Percentiles rank a stretch among this genome's conserved stretches.
Evolutionary conservation across 345 rosid genomes (phyloP).

Genomic region (Adansonia digitata): DNA sequence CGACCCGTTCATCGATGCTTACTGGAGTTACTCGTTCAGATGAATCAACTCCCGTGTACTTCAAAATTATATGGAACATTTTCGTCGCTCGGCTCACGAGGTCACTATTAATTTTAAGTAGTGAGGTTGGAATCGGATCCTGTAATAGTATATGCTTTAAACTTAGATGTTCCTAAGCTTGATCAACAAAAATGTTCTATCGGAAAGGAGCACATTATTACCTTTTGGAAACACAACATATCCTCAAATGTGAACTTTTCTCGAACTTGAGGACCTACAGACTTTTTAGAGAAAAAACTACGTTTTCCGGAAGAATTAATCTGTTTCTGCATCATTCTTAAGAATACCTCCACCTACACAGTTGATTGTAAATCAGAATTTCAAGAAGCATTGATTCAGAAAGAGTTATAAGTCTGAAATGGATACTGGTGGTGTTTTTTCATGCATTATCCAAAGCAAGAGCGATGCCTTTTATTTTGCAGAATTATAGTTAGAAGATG

Average conservation of each 20-base stretch:
- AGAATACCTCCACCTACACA: conserved; percentile 77
- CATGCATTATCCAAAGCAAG: background rate
- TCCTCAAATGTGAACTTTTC: conserved; percentile 93
- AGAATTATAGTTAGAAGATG: background rate
- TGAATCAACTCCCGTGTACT: conserved; percentile 92
- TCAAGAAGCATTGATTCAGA: background rate
- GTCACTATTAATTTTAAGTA: conserved; percentile 79
- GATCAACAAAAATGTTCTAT: background rate
- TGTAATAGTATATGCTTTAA: conserved; percentile 25
- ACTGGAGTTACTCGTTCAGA: conserved; percentile 64
- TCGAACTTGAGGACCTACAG: conserved; percentile 59
- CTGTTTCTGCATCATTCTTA: conserved; percentile 92
- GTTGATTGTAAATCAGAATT: background rate
- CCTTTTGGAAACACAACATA: conserved; percentile 98
- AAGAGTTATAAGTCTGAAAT: background rate
- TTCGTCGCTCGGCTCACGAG: conserved; percentile 81
- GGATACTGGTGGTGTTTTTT: background rate
- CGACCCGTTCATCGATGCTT: conserved; percentile 81
- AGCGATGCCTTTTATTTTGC: background rate
- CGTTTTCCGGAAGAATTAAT: conserved; percentile 87
- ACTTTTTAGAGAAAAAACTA: conserved; percentile 79
- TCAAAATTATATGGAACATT: conserved; percentile 74
- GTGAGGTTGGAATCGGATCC: conserved; percentile 95
- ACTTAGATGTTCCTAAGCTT: conserved; percentile 9
- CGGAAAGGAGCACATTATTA: conserved; percentile 10